These are phyloP conservation scores for Trametes cingulata DNA, from an alignment of 768 basidiomycete species.

Conservation along the genomic window DNA sequence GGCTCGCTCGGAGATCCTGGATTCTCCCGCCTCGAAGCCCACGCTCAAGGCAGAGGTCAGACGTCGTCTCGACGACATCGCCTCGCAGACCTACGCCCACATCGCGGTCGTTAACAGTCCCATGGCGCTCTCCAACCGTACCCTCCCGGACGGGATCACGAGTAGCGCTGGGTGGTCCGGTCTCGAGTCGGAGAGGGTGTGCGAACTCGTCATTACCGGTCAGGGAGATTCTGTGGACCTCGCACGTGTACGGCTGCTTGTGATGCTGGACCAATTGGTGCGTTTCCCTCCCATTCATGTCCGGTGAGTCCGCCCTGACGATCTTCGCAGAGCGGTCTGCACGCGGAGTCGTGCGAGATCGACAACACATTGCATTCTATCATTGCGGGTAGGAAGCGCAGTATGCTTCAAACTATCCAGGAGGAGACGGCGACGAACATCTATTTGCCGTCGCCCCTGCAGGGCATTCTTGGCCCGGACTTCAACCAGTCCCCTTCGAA, in stretches of 20 bases:
- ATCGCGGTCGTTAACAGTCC: slow-evolving; percentile 93
- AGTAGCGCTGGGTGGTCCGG: slow-evolving; percentile 83
- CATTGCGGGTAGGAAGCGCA: slow-evolving; percentile 86
- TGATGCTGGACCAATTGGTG: slow-evolving; percentile 94
- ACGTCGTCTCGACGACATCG: slow-evolving; percentile 89
- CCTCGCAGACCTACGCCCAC: slow-evolving; percentile 87
- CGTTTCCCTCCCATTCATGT: slow-evolving; percentile 34
- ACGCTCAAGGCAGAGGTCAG: slow-evolving; percentile 80
- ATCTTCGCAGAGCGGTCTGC: slow-evolving; percentile 72
- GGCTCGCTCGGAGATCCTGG: slow-evolving; percentile 89
- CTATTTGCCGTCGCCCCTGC: slow-evolving; percentile 88
- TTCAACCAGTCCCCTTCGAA: slow-evolving; percentile 40
- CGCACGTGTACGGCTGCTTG: slow-evolving; percentile 86
- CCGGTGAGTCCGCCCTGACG: slow-evolving; percentile 6
- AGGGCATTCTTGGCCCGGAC: slow-evolving; percentile 79
- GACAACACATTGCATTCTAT: slow-evolving; percentile 94
- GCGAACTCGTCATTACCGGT: slow-evolving; percentile 90
- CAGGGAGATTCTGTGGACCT: slow-evolving; percentile 87
- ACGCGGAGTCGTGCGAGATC: slow-evolving; percentile 89
- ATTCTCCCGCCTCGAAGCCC: slow-evolving; percentile 77
- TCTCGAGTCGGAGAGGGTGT: slow-evolving; percentile 91
- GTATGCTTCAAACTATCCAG: slow-evolving; percentile 85
- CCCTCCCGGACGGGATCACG: slow-evolving; percentile 75
- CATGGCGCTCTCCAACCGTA: slow-evolving; percentile 69
- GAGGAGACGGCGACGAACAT: slow-evolving; percentile 98